A percentile compares a stretch with the other conserved stretches of the same genome.
Conservation (phyloP, 768 basidiomycete genomes). For the Kwoniella bestiolae region DNA sequence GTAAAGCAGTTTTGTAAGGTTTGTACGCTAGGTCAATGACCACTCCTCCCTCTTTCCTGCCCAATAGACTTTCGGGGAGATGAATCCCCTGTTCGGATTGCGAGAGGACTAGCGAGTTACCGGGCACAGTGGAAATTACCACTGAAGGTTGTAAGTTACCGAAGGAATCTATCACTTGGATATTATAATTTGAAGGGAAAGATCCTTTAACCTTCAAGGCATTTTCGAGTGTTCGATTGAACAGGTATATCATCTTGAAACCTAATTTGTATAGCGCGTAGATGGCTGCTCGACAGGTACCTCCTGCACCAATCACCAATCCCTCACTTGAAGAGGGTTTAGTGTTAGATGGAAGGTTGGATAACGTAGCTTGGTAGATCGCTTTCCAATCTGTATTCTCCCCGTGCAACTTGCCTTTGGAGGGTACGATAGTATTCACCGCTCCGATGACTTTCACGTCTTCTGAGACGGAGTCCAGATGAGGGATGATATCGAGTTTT, state of each 20-base stretch:
- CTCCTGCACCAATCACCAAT: slow-evolving; percentile 92
- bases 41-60: slow-evolving; percentile 69
- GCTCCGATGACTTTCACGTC: slow-evolving; percentile 88
- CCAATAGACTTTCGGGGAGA: slow-evolving; percentile 54
- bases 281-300: slow-evolving; percentile 90
- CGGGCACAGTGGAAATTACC: slow-evolving; percentile 88
- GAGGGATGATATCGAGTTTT: slow-evolving; percentile 85
- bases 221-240: slow-evolving; percentile 78
- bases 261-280: slow-evolving; percentile 79
- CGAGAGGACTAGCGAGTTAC: slow-evolving; percentile 61
- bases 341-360: slow-evolving; percentile 59
- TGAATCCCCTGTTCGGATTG: slow-evolving; percentile 55
- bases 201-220: slow-evolving; percentile 70
- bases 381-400: slow-evolving; percentile 98
- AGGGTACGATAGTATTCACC: slow-evolving; percentile 81
- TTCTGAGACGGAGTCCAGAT: slow-evolving; percentile 76
- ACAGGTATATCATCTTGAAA: slow-evolving; percentile 75
- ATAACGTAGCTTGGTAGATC: slow-evolving; percentile 65
- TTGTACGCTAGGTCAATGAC: slow-evolving; percentile 95
- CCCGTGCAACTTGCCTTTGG: slow-evolving; percentile 69
- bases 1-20: slow-evolving; percentile 80
- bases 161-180: slow-evolving; percentile 65
- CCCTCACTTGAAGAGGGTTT: slow-evolving; percentile 61
- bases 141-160: slow-evolving; percentile 63
- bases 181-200: slow-evolving; percentile 69